Evolutionary conservation across 176 grass and related monocot species (phyloP).

Genomic region (Cenchrus americanus): DNA sequence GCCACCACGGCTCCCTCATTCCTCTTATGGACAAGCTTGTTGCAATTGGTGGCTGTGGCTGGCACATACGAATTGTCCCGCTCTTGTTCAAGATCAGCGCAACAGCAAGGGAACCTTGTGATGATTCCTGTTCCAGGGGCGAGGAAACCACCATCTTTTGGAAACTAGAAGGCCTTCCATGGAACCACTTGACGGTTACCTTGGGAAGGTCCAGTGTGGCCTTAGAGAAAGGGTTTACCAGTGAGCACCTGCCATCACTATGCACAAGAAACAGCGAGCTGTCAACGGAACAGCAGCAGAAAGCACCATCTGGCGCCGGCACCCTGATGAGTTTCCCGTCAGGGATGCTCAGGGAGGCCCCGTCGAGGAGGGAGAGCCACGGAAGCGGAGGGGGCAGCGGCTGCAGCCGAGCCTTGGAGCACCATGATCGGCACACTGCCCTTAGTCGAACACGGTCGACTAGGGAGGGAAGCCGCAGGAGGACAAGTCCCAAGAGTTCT

Average conservation of each 20-base stretch:
- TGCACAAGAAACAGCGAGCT: neutral
- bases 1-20: neutral
- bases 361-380: slow-evolving; percentile 14
- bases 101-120: neutral
- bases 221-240: slow-evolving; percentile 27
- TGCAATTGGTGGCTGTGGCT: neutral
- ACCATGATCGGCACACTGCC: slow-evolving; percentile 19
- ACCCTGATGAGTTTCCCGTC: slow-evolving; percentile 16
- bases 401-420: neutral
- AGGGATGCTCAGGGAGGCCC: slow-evolving; percentile 5
- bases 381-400: neutral
- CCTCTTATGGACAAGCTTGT: neutral
- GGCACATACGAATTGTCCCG: neutral
- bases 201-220: neutral
- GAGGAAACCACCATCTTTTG: slow-evolving; percentile 9
- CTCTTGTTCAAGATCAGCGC: neutral
- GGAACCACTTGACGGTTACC: neutral
- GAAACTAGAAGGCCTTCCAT: neutral
- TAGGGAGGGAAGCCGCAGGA: neutral
- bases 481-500: neutral
- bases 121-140: neutral
- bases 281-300: slow-evolving; percentile 17
- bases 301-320: neutral
- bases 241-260: neutral
- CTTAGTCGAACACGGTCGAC: slow-evolving; percentile 4